Evolutionary conservation across 768 basidiomycete genomes (phyloP), one percentile per base, ranked within the genome.

Genomic region (Scleroderma citrinum): DNA sequence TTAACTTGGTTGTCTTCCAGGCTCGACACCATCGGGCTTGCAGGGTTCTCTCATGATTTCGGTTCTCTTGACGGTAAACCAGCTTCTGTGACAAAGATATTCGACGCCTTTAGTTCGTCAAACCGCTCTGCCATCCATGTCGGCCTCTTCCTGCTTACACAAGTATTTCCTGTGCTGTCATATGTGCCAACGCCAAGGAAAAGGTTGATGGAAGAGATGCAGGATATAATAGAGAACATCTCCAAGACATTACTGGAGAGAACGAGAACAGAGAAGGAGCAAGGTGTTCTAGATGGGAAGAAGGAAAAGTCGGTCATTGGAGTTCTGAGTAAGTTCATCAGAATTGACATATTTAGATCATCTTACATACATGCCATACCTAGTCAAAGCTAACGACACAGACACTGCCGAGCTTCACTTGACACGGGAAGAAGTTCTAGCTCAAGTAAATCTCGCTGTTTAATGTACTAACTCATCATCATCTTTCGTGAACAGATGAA

Each of bases 31-130:
- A 70, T 82, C 46, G 78, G 79, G 19, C 76, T 80, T 37, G 77
- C 77, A 14, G 80, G 79, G 1, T 82, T 82, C 49, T 73, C 74
- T 1, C 73, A 81, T 56, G 72, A 80, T 58, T 82, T 82, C 51
- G 70, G 71, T 16, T 63, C 74, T 1, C 65, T 81, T n/a, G 69
- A 75, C 14, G 77, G 78, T 4, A 69, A 76, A 46, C 57, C 60
- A 29, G 68, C 74, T 3, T 55, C 70, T 7, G 68, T 78, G 6
- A 61, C 68, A 7, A 65, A 71, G 7, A 65, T 69, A 4, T 74
- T 76, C 36, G 68, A 71, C n/a, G 57, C 64, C 1, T 66, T 72
- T 39, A 63, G 63, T 5, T 57, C 54, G 6, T 24, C 19, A 50
- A 48, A 26, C 4, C 38, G n/a, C 7, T 64, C 64, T 30, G 34